phyloP scores from a whole-genome alignment of 108 stramenopile genomes.

The Craspedostauros australis region DNA sequence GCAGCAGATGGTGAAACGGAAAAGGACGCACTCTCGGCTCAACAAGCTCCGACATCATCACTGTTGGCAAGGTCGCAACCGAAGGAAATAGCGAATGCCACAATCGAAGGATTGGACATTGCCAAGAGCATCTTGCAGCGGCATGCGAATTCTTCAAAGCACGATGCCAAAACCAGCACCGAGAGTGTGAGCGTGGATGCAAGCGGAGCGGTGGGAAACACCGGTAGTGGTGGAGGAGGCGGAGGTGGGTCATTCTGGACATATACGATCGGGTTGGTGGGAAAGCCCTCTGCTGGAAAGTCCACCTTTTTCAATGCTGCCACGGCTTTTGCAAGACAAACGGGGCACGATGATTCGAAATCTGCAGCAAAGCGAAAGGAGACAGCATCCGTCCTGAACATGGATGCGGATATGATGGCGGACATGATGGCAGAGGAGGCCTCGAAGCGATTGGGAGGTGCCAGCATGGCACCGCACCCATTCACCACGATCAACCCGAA shows the following conservation, averaged over 20 bases:
- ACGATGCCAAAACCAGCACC: neutral
- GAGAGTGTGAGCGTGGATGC: too few relatives aligned
- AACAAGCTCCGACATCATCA: too few relatives aligned
- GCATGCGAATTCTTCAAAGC: conserved; percentile 1
- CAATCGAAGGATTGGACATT: conserved; percentile 50
- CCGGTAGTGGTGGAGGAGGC: conserved; percentile 1
- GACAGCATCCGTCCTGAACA: too few relatives aligned
- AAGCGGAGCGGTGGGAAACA: too few relatives aligned
- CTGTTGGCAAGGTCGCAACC: too few relatives aligned
- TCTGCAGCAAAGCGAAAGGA: neutral
- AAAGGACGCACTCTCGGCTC: neutral
- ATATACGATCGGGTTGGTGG: conserved; percentile 65
- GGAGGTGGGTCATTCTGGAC: conserved; percentile 32
- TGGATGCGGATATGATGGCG: neutral
- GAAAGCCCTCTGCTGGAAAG: conserved; percentile 83
- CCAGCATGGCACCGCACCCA: conserved; percentile 87
- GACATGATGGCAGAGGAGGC: conserved; percentile 1
- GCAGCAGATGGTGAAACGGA: neutral
- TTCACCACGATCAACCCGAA: conserved; percentile 96
- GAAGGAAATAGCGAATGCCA: too few relatives aligned
- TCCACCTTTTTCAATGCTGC: conserved; percentile 88
- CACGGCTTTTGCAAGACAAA: conserved; percentile 74
- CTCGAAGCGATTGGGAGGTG: conserved; percentile 54
- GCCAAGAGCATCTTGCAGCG: conserved; percentile 19
- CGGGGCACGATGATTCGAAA: conserved; percentile 23